Percentiles rank a stretch among this genome's conserved stretches.
Conservation (phyloP, 2,329 filamentous ascomycete genomes). For the Alternaria triticimaculans region DNA sequence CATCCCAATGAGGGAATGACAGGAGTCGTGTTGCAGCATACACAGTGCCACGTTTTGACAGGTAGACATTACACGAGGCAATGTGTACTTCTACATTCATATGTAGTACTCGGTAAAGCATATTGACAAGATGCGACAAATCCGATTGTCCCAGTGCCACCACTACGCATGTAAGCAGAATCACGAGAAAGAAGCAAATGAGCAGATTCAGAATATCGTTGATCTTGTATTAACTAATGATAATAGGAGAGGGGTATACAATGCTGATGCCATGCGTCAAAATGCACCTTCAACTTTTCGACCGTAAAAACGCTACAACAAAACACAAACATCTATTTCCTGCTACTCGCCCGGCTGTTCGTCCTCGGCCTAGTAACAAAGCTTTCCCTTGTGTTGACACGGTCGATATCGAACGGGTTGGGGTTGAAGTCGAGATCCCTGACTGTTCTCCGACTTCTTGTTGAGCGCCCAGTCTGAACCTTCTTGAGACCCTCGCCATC, state of each 20-base stretch:
- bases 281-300: slow-evolving; percentile 2
- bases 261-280: slow-evolving; percentile 22
- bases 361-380: slow-evolving; percentile 42
- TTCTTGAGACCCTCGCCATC: slow-evolving; percentile 35
- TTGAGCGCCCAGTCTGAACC: slow-evolving; percentile 38
- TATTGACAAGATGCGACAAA: background rate
- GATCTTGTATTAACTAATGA: slow-evolving; percentile 5
- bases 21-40: background rate
- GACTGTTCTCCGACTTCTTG: slow-evolving; percentile 29
- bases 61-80: background rate
- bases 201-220: slow-evolving; percentile 5
- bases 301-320: slow-evolving; percentile 1
- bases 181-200: background rate
- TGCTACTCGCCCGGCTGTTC: slow-evolving; percentile 27
- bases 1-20: background rate
- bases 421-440: slow-evolving; percentile 46
- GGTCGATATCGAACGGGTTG: slow-evolving; percentile 59
- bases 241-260: slow-evolving; percentile 29
- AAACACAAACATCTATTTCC: slow-evolving; percentile 9
- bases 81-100: background rate
- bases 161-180: background rate
- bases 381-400: slow-evolving; percentile 56
- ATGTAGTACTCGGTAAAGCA: background rate
- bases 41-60: background rate
- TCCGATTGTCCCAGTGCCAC: background rate